Base-by-base conservation (phyloP, 768 basidiomycete genomes). In the Calocybe gangraenosa region DNA sequence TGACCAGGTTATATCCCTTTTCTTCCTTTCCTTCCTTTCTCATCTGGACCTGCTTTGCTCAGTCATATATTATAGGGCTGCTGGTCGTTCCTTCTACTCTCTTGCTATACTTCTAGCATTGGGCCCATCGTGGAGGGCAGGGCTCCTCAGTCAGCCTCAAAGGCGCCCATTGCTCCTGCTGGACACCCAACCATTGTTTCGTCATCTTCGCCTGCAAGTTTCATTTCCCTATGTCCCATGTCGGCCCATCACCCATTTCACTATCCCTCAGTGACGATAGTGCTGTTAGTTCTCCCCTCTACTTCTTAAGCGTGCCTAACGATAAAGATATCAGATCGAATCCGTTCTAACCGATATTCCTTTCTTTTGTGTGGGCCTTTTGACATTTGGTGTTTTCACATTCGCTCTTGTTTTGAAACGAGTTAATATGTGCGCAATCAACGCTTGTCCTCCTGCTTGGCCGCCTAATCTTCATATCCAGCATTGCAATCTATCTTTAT, bases 311-410 rank as follows among this genome's bases (percentile, higher is more conserved):
- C 2, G 17, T 41, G 25, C 18, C 39, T 22, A 31, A 44, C 38
- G 19, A 34, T 42, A 30, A 22, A n/a, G 17, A 5, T 17, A 3
- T 15, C 42, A 85, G 82, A 63, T 84, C 33, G 74, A 78, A 47
- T 63, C 68, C 51, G 58, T 86, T 33, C 66, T 87, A 36, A 66
- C 76, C 14, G 82, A 84, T 50, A 78, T 87, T 43, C 86, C 86
- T 17, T 68, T 84, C 50, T 76, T 84, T 55, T 76, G 74, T 51
- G 73, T 80, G 33, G 86, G 84, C 25, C 66, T 85, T n/a, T 64
- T 84, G 58, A 74, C 74, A 18, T 76, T 87, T 43, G 82, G 76
- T 11, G 66, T 79, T 33, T 76, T 81, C 40, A 69, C 72, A 10
- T 78, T 84, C 56, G 67, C 82, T 55, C 57, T 83, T 32, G 55